These are phyloP conservation scores for Phytopythium helicoides DNA, from an alignment of 352 stramenopile species.

Conservation along the genomic window DNA sequence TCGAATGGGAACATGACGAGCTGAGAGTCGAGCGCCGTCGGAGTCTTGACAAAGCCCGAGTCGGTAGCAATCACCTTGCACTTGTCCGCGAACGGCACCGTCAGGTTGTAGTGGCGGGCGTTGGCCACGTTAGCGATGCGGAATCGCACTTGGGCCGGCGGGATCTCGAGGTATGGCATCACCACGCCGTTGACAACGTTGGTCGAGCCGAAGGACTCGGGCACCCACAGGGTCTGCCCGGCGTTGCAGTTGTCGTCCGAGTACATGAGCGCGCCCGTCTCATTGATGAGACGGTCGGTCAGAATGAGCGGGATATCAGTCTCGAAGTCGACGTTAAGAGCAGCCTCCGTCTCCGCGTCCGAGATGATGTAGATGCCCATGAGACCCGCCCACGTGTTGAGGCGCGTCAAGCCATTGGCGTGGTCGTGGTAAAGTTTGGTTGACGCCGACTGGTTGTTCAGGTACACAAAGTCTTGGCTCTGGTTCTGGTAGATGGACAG, in stretches of 20 bases:
- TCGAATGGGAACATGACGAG: constrained; percentile 43
- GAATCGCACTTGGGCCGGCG: constrained; percentile 56
- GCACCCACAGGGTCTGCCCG: constrained; percentile 45
- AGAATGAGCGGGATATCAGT: constrained; percentile 61
- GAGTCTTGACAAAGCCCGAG: constrained; percentile 51
- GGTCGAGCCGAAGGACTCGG: constrained; percentile 57
- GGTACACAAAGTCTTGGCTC: constrained; percentile 43
- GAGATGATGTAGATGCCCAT: constrained; percentile 60
- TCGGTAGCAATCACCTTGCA: constrained; percentile 65
- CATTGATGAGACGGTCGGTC: constrained; percentile 46
- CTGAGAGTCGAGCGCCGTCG: constrained; percentile 12
- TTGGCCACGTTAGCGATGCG: constrained; percentile 61
- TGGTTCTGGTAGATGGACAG: constrained; percentile 72
- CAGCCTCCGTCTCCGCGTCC: constrained; percentile 40
- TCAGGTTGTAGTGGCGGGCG: constrained; percentile 73
- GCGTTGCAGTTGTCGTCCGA: constrained; percentile 58
- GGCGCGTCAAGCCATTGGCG: constrained; percentile 55
- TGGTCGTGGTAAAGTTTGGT: constrained; percentile 80
- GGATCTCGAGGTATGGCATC: constrained; percentile 66
- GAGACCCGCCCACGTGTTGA: constrained; percentile 67
- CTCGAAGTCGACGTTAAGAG: constrained; percentile 52
- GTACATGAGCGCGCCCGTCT: constrained; percentile 56
- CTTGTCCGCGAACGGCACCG: constrained; percentile 58
- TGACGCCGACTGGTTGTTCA: constrained; percentile 66
- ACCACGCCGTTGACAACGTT: constrained; percentile 70